Percentiles rank a stretch among this genome's conserved stretches.
Conservation (phyloP, 2,329 filamentous ascomycete genomes). For the Ceratocystis diversiconidia region DNA sequence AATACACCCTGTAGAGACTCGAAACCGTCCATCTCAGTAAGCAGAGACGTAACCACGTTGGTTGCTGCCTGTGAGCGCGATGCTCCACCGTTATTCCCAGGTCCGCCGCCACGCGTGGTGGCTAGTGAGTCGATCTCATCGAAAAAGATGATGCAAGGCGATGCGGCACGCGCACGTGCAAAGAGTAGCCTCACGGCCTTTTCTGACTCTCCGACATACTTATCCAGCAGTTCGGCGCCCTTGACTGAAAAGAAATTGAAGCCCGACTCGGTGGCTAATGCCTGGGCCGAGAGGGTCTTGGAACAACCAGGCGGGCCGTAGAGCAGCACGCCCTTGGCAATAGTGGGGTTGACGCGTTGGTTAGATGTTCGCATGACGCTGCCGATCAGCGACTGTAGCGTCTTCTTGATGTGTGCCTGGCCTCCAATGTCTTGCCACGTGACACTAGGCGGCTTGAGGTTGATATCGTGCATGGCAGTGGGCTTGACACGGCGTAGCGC, state of each 20-base stretch:
- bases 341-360: constrained; percentile 33
- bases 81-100: constrained; percentile 29
- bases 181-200: constrained; percentile 75
- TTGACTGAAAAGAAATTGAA: constrained; percentile 94
- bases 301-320: constrained; percentile 91
- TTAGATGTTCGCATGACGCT: constrained; percentile 19
- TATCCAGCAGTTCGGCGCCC: constrained; percentile 82
- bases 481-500: constrained; percentile 60
- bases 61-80: constrained; percentile 37
- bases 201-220: constrained; percentile 95
- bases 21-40: constrained; percentile 95
- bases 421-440: constrained; percentile 82
- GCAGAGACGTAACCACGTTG: constrained; percentile 74
- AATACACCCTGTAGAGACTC: constrained; percentile 71
- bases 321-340: constrained; percentile 70
- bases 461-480: constrained; percentile 77
- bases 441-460: constrained; percentile 74
- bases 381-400: constrained; percentile 37
- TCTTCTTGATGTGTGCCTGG: constrained; percentile 58
- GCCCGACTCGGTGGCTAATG: constrained; percentile 75
- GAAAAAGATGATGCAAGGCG: constrained; percentile 78
- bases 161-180: constrained; percentile 67
- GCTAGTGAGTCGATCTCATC: constrained; percentile 40
- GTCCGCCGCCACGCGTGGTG: constrained; percentile 47
- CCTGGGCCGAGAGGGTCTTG: constrained; percentile 84